Percentiles rank a stretch among this genome's conserved stretches.
phyloP scores from a whole-genome alignment of 2,329 filamentous ascomycete species.

The Beauveria sp. region DNA sequence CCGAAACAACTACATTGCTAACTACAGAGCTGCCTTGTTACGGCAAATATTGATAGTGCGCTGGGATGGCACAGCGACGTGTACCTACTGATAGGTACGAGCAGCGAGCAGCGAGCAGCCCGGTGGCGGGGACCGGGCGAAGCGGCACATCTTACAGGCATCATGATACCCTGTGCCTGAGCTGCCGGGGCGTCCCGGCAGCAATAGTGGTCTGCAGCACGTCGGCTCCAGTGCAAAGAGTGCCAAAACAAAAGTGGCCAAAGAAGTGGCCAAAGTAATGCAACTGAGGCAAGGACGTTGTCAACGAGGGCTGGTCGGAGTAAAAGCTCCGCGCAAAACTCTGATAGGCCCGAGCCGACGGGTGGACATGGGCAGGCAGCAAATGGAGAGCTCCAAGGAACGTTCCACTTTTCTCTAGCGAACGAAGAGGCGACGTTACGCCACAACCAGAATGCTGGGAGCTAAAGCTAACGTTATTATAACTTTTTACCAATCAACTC shows the following conservation, averaged over 20 bases:
- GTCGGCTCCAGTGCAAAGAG: not conserved
- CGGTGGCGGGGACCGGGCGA: not conserved
- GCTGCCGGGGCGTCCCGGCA: not conserved
- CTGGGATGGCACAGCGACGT: not conserved
- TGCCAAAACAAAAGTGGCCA: not conserved
- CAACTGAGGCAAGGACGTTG: not conserved
- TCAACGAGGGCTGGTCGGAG: constrained; percentile 5
- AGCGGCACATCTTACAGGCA: not conserved
- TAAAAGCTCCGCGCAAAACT: constrained; percentile 6
- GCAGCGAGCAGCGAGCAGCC: not conserved
- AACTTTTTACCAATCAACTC: no score
- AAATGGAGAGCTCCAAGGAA: not conserved
- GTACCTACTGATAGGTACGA: not conserved
- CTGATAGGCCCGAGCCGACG: constrained; percentile 5
- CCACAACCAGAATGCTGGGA: no score
- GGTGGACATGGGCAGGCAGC: not conserved
- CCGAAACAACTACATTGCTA: not conserved
- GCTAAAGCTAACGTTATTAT: no score
- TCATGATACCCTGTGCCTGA: not conserved
- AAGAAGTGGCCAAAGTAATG: not conserved
- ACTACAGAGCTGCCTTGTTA: not conserved
- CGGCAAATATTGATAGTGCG: not conserved
- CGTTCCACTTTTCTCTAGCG: constrained; percentile 1
- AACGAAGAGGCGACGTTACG: no score
- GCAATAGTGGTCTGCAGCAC: not conserved